Percentiles rank a stretch among this genome's conserved stretches.
Evolutionary conservation across 805 yeast species (phyloP).

Genomic region (Sungouiozyma ichnusensis): DNA sequence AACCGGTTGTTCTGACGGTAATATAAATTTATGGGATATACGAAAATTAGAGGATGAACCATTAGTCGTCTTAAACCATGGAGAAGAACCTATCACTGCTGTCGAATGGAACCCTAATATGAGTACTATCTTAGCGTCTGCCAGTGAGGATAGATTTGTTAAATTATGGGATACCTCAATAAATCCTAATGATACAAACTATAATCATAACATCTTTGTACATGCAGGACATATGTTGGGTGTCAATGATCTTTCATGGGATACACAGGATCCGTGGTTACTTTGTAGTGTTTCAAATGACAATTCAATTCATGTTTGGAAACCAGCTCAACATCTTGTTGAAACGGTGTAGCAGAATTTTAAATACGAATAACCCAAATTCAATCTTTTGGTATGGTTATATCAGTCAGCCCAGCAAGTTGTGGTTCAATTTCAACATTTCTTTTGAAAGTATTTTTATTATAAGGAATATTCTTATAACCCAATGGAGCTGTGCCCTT

Average conservation of each 20-base stretch:
- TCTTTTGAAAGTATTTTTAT: slow-evolving; percentile 24
- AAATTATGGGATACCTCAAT: slow-evolving; percentile 47
- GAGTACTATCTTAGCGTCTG: slow-evolving; percentile 48
- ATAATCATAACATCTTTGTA: slow-evolving; percentile 37
- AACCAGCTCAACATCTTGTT: slow-evolving; percentile 39
- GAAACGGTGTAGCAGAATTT: slow-evolving; percentile 5
- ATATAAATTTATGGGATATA: slow-evolving; percentile 53
- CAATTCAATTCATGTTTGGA: slow-evolving; percentile 82
- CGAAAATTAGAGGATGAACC: slow-evolving; percentile 33
- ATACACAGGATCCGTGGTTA: slow-evolving; percentile 57
- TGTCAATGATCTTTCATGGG: slow-evolving; percentile 79
- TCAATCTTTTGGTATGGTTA: slow-evolving; percentile 2
- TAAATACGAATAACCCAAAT: neutral
- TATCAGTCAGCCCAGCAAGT: slow-evolving; percentile 3
- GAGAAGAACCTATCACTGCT: slow-evolving; percentile 47
- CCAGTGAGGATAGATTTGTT: slow-evolving; percentile 56
- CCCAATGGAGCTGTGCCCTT: slow-evolving; percentile 42
- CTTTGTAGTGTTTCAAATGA: slow-evolving; percentile 74
- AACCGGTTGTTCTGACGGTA: slow-evolving; percentile 55
- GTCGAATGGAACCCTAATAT: slow-evolving; percentile 62
- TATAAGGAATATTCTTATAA: slow-evolving; percentile 22
- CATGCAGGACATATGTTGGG: slow-evolving; percentile 88
- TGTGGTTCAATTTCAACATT: slow-evolving; percentile 6
- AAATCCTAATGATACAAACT: slow-evolving; percentile 9
- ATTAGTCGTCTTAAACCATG: slow-evolving; percentile 20